Evolutionary conservation across 2,329 filamentous ascomycete species (phyloP).

Genomic region (Hyphodiscus sp.): DNA sequence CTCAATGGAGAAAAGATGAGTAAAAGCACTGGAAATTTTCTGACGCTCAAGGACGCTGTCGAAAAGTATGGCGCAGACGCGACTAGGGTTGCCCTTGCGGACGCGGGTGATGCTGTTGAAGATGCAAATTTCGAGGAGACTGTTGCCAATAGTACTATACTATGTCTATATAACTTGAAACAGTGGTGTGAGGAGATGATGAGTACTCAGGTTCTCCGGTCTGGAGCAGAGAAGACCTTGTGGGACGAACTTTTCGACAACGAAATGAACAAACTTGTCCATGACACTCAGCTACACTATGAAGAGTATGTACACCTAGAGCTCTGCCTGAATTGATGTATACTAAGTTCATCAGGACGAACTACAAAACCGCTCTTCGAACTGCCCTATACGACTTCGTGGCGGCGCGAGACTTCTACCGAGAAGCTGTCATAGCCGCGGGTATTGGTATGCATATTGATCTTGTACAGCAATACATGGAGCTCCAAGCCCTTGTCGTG

Average conservation of each 20-base stretch:
- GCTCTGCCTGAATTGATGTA: no score
- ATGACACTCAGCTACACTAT: constrained; percentile 74
- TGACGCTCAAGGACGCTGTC: constrained; percentile 80
- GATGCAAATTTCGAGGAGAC: constrained; percentile 97
- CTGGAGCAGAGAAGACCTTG: constrained; percentile 68
- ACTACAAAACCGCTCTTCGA: no score
- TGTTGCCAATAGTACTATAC: constrained; percentile 85
- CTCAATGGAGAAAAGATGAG: constrained; percentile 98
- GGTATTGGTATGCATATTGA: no score
- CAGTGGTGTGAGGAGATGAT: constrained; percentile 90
- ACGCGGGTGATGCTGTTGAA: constrained; percentile 88
- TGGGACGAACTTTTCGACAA: constrained; percentile 89
- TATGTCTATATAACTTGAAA: constrained; percentile 73
- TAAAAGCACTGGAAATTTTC: constrained; percentile 95
- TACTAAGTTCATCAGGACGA: no score
- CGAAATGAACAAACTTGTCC: constrained; percentile 80
- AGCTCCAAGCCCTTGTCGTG: no score
- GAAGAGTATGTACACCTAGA: no score
- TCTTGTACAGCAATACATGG: no score
- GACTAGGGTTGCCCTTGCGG: constrained; percentile 81
- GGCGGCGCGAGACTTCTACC: no score
- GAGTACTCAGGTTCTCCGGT: constrained; percentile 66
- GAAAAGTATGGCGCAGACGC: constrained; percentile 95
- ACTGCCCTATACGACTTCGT: no score
- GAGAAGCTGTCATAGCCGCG: no score